Percentiles rank a stretch among this genome's conserved stretches.
phyloP scores from a whole-genome alignment of 1,284 basidiomycete species.

The Agroathelia rolfsii region DNA sequence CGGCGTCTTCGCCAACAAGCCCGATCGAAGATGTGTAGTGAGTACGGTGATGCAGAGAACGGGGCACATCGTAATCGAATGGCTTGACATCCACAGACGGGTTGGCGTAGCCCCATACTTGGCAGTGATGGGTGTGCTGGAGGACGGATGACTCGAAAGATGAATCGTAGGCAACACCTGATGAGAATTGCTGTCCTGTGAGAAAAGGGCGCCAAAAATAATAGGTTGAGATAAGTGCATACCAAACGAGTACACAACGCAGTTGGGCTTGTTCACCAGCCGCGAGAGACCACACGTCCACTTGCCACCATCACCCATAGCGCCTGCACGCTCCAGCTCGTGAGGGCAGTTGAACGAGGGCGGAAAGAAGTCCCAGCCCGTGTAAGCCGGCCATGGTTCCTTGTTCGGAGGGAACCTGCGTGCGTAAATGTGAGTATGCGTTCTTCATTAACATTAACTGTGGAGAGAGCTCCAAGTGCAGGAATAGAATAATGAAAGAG shows the following conservation, averaged over 20 bases:
- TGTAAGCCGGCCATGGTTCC: conserved; percentile 56
- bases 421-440: conserved; percentile 4
- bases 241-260: conserved; percentile 56
- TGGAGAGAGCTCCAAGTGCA: background rate
- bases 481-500: background rate
- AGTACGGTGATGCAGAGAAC: conserved; percentile 28
- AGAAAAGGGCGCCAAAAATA: conserved; percentile 5
- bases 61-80: conserved; percentile 40
- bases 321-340: conserved; percentile 48
- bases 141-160: conserved; percentile 57
- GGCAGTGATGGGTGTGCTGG: conserved; percentile 40
- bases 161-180: conserved; percentile 56
- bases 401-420: conserved; percentile 50
- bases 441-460: background rate
- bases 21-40: conserved; percentile 45
- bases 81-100: conserved; percentile 37
- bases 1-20: conserved; percentile 34
- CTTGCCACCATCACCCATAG: conserved; percentile 57
- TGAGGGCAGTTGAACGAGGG: conserved; percentile 57
- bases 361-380: conserved; percentile 61
- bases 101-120: conserved; percentile 61
- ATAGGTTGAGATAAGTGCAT: conserved; percentile 11
- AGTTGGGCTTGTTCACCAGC: conserved; percentile 41
- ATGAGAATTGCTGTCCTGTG: too few relatives aligned
- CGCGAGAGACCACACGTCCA: conserved; percentile 57